Evolutionary conservation across 164 flowering plant genomes (phyloP).

Genomic region (Tinospora cordifolia): DNA sequence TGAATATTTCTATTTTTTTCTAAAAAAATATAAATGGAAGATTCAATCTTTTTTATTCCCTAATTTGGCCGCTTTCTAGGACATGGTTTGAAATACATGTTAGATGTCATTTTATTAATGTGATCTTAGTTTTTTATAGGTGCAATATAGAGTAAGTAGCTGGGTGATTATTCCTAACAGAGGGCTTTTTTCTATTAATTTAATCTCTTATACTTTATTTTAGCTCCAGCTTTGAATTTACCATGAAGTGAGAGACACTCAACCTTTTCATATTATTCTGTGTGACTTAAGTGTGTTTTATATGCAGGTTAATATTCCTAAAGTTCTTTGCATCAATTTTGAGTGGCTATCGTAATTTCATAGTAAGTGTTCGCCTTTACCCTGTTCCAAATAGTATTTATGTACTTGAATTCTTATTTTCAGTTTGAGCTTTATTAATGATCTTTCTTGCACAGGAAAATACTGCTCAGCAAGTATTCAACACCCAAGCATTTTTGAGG

Average conservation of each 20-base stretch:
- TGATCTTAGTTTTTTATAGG: not conserved
- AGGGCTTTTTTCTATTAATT: not conserved
- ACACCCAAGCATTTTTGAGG: conserved; percentile 84
- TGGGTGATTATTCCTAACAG: not conserved
- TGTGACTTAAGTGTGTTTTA: not conserved
- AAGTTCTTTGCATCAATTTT: conserved; percentile 86
- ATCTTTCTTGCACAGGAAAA: conserved; percentile 51
- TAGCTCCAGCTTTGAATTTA: not conserved
- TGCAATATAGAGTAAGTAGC: not conserved
- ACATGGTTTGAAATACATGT: not conserved
- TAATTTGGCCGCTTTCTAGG: not conserved
- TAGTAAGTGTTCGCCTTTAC: conserved; percentile 45
- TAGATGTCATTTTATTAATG: not conserved
- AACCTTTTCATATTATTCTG: not conserved
- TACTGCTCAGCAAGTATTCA: conserved; percentile 63
- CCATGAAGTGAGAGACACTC: not conserved
- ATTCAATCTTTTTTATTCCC: not conserved
- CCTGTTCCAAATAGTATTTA: not conserved
- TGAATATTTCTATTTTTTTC: too few relatives aligned
- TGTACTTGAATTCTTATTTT: not conserved
- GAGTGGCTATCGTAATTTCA: conserved; percentile 95
- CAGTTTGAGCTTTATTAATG: conserved; percentile 8
- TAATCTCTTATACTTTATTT: not conserved
- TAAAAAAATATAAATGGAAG: too few relatives aligned
- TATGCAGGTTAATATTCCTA: conserved; percentile 83